A percentile compares a stretch with the other conserved stretches of the same genome.
Conservation (phyloP, 805 yeast genomes). For the Blastobotrys parvus region DNA sequence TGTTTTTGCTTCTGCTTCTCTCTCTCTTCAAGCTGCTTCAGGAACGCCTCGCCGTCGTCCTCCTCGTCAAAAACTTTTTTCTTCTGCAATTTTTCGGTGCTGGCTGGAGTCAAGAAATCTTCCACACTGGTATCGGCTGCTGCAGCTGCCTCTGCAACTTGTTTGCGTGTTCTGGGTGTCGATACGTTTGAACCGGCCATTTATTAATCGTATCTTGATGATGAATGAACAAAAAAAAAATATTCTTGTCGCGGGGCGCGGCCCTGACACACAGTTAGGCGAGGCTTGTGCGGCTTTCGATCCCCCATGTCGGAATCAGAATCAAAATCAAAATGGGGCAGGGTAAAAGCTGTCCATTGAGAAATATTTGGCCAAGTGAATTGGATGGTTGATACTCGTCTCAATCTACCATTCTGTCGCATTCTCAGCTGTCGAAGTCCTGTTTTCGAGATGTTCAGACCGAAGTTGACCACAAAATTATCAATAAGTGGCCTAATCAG, state of each 20-base stretch:
- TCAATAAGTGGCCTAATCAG: too few relatives aligned
- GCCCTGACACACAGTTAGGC: not conserved
- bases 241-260: not conserved
- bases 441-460: too few relatives aligned
- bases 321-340: too few relatives aligned
- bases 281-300: not conserved
- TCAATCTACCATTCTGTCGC: too few relatives aligned
- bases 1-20: not conserved
- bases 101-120: not conserved
- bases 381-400: too few relatives aligned
- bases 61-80: not conserved
- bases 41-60: constrained; percentile 3
- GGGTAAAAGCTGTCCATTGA: not conserved
- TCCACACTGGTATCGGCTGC: not conserved
- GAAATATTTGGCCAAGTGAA: too few relatives aligned
- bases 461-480: too few relatives aligned
- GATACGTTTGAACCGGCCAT: not conserved
- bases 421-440: too few relatives aligned
- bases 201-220: not conserved
- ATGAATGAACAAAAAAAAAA: too few relatives aligned
- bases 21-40: not conserved
- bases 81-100: not conserved
- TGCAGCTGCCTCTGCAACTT: not conserved
- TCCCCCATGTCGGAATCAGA: too few relatives aligned
- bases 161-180: not conserved